These are phyloP conservation scores for Volutella citrinella DNA, from an alignment of 2,329 filamentous ascomycete species.

Conservation along the genomic window DNA sequence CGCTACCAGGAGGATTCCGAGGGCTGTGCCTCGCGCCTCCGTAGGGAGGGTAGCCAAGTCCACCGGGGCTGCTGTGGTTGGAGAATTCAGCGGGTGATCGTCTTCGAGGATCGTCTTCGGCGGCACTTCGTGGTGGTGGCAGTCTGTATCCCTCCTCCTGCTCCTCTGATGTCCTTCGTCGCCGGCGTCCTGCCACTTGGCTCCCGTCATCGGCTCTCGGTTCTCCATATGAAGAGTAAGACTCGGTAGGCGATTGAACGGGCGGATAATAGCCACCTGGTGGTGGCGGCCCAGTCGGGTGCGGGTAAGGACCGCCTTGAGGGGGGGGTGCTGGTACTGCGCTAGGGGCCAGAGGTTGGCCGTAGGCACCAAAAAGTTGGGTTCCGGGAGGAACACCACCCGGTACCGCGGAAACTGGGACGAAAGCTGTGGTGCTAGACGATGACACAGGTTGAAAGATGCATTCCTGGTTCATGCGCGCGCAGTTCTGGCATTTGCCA, in stretches of 20 bases:
- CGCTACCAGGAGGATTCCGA: slow-evolving; percentile 30
- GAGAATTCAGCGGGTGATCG: slow-evolving; percentile 51
- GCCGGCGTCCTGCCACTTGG: slow-evolving; percentile 29
- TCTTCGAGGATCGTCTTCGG: slow-evolving; percentile 48
- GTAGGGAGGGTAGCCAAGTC: slow-evolving; percentile 36
- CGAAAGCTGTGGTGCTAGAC: slow-evolving; percentile 54
- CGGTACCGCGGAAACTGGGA: slow-evolving; percentile 56
- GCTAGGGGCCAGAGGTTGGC: slow-evolving; percentile 48
- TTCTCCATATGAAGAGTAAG: slow-evolving; percentile 39
- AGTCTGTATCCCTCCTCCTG: slow-evolving; percentile 41
- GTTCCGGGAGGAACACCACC: slow-evolving; percentile 57
- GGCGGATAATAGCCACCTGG: slow-evolving; percentile 39
- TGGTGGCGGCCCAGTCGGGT: slow-evolving; percentile 30
- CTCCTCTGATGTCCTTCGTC: slow-evolving; percentile 37
- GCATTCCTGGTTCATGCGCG: slow-evolving; percentile 60
- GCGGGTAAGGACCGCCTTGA: slow-evolving; percentile 22
- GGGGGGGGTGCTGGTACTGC: slow-evolving; percentile 23
- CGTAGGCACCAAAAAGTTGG: slow-evolving; percentile 55
- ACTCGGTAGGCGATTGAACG: slow-evolving; percentile 43
- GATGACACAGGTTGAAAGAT: slow-evolving; percentile 59
- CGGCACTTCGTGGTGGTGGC: slow-evolving; percentile 40
- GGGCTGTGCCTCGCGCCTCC: slow-evolving; percentile 36
- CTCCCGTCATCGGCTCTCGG: slow-evolving; percentile 30
- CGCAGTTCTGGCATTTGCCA: slow-evolving; percentile 59
- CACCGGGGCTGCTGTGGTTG: slow-evolving; percentile 45